Evolutionary conservation across 176 grass and related monocot species (phyloP).

Genomic region (Cenchrus fungigraminus): DNA sequence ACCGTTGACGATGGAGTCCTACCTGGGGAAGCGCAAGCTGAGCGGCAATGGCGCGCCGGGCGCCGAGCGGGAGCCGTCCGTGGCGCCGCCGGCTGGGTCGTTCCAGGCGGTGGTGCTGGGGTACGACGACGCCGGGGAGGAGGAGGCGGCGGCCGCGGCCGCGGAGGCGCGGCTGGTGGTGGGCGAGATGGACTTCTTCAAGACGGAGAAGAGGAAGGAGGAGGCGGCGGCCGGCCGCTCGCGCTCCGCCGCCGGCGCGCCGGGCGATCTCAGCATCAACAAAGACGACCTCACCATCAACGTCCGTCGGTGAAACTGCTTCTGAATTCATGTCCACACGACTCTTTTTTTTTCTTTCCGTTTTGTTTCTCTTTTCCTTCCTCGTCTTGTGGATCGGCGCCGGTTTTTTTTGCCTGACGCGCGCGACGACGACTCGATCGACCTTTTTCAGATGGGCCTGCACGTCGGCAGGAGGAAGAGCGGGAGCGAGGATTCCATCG

Average conservation of each 20-base stretch:
- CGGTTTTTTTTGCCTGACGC: slow-evolving; percentile 1
- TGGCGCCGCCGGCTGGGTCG: too few species aligned
- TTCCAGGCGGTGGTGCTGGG: slow-evolving; percentile 15
- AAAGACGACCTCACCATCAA: slow-evolving; percentile 64
- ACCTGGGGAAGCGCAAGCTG: slow-evolving; percentile 39
- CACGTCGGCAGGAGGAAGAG: slow-evolving; percentile 61
- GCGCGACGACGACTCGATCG: not conserved
- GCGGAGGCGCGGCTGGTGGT: not conserved
- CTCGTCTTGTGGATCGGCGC: not conserved
- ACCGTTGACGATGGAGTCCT: not conserved
- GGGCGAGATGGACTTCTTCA: slow-evolving; percentile 89
- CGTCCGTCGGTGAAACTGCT: slow-evolving; percentile 51
- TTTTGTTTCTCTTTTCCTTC: too few species aligned
- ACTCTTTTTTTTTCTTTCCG: too few species aligned
- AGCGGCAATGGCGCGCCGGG: not conserved
- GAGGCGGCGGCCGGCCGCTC: not conserved
- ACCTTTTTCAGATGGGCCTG: slow-evolving; percentile 35
- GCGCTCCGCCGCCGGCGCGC: not conserved
- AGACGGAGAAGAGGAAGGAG: slow-evolving; percentile 48
- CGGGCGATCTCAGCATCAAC: slow-evolving; percentile 48
- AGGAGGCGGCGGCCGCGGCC: not conserved
- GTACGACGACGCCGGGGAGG: not conserved
- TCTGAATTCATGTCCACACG: not conserved
- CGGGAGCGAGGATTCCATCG: slow-evolving; percentile 72
- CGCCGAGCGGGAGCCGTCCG: not conserved